Percentiles rank a stretch among this genome's conserved stretches.
Evolutionary conservation across 768 basidiomycete genomes (phyloP).

Genomic region (Artomyces pyxidatus): DNA sequence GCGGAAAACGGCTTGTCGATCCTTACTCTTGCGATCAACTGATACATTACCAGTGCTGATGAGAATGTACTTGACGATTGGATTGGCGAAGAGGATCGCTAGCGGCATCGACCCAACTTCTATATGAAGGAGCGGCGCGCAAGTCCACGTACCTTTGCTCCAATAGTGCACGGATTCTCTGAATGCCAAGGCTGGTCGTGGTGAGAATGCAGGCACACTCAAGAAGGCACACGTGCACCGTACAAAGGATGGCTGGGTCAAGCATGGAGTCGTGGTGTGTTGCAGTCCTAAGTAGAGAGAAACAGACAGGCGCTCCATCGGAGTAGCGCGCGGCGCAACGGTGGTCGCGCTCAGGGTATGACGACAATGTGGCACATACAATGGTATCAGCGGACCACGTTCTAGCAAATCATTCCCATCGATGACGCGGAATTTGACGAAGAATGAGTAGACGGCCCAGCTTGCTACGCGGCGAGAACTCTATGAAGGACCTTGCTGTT

Average conservation of each 20-base stretch:
- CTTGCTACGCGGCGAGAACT: constrained; percentile 62
- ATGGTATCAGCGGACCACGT: constrained; percentile 89
- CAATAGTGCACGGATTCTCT: constrained; percentile 81
- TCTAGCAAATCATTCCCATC: constrained; percentile 83
- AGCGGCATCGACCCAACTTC: too few relatives aligned
- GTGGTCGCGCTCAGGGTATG: too few relatives aligned
- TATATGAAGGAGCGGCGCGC: too few relatives aligned
- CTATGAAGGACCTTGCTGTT: constrained; percentile 49
- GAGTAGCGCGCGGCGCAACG: too few relatives aligned
- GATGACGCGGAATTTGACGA: constrained; percentile 78
- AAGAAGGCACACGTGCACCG: constrained; percentile 23
- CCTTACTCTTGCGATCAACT: constrained; percentile 90
- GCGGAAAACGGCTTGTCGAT: constrained; percentile 80
- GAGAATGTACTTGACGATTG: constrained; percentile 63
- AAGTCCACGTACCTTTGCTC: constrained; percentile 86
- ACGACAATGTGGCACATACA: constrained; percentile 3
- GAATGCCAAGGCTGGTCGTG: constrained; percentile 60
- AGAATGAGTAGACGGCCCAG: constrained; percentile 79
- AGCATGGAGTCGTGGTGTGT: constrained; percentile 96
- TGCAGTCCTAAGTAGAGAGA: constrained; percentile 66
- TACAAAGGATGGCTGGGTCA: constrained; percentile 77
- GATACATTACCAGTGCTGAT: constrained; percentile 94
- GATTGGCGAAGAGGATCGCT: constrained; percentile 79
- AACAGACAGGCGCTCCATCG: constrained; percentile 8
- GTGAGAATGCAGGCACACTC: constrained; percentile 16